Conservation (phyloP, 163 green algal species). For the Picocystis sp. region DNA sequence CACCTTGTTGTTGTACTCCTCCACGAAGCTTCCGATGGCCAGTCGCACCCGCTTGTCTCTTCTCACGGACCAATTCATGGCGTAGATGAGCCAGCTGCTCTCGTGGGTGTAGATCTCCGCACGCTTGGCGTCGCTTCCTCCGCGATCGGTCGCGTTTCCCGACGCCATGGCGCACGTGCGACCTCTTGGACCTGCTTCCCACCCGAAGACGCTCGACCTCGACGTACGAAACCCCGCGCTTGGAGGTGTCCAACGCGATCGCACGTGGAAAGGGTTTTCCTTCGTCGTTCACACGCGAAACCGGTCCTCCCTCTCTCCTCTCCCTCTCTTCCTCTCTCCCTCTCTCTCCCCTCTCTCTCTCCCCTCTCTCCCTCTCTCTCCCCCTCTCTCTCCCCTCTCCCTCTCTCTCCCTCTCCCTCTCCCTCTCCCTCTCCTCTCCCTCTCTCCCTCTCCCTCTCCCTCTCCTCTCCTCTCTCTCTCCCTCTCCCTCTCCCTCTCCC, state of each 20-base stretch:
- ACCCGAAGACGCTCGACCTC: no score
- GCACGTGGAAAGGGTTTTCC: no score
- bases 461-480: not conserved
- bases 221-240: no score
- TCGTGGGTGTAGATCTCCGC: conserved; percentile 92
- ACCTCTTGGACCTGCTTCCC: no score
- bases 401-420: not conserved
- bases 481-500: no score
- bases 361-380: conserved; percentile 2
- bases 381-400: not conserved
- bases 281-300: no score
- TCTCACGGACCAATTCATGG: conserved; percentile 84
- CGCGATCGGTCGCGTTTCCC: no score
- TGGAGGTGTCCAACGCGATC: no score
- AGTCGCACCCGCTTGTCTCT: conserved; percentile 72
- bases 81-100: conserved; percentile 54
- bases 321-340: not conserved
- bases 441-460: not conserved
- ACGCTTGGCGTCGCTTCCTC: conserved; percentile 10
- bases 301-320: no score
- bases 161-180: no score
- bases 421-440: not conserved
- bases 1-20: conserved; percentile 71
- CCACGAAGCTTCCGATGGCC: conserved; percentile 71
- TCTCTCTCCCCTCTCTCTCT: not conserved